Conservation (phyloP, 2,329 filamentous ascomycete genomes). For the Diaporthe ampelina region DNA sequence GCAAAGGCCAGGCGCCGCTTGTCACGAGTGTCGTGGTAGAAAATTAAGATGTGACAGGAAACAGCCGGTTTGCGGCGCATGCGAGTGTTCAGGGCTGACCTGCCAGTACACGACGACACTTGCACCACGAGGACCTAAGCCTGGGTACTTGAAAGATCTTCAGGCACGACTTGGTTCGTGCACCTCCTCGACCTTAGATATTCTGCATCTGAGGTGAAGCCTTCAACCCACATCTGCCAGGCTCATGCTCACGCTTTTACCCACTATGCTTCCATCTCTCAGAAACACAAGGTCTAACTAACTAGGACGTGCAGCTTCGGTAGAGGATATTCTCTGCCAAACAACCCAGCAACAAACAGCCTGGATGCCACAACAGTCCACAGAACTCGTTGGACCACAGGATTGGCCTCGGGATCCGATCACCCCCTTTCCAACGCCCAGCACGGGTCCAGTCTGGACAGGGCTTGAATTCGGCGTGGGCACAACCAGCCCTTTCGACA, state of each 20-base stretch:
- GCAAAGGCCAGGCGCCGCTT: background rate
- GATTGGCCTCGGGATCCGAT: background rate
- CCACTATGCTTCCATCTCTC: background rate
- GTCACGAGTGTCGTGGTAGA: background rate
- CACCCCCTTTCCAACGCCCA: background rate
- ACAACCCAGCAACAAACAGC: background rate
- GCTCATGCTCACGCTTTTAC: background rate
- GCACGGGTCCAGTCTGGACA: background rate
- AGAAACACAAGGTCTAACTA: background rate
- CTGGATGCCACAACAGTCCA: background rate
- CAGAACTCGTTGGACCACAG: background rate
- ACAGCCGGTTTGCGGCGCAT: background rate
- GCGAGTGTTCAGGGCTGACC: background rate
- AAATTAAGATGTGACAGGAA: background rate
- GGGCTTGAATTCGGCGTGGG: background rate
- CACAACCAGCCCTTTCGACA: background rate
- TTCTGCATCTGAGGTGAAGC: background rate
- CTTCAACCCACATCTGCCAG: background rate
- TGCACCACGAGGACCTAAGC: background rate
- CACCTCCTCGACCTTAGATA: background rate
- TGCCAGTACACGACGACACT: background rate
- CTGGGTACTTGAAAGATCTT: slow-evolving; percentile 1
- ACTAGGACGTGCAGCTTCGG: background rate
- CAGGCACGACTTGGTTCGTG: background rate
- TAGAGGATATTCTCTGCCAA: background rate